Base-by-base conservation (phyloP, 73 alveolate species). In the Paraurostyla sp. region DNA sequence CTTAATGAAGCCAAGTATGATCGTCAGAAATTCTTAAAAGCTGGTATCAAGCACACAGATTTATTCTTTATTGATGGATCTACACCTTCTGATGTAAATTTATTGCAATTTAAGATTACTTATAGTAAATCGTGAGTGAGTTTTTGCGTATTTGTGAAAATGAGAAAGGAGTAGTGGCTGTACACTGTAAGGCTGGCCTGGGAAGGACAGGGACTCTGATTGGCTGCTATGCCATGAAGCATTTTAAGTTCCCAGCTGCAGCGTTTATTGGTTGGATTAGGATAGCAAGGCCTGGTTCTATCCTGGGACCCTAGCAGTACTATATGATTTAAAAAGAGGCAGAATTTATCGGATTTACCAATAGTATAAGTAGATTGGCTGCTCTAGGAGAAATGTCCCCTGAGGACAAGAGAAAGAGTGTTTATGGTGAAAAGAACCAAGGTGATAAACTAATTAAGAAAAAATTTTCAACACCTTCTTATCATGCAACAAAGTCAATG, bases 151-250 rank as follows among this genome's bases (percentile, higher is more conserved):
- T 96, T 20, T 40, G 85, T 36, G 97, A 94, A 32, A 60, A 90
- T 0, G 93, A 92, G 57, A 89, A 93, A 85, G 97, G 96, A 20
- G 99, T 93, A 22, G 86, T 94, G 22, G 99, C 99, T 15, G 97
- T 96, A 27, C 99, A 96, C 86, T 96, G 99, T 84, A 96, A 96
- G 80, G 99, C 99, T 27, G 99, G 99, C 0, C 89, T 96, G 16
- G 99, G 99, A 42, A 86, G 99, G 52, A 96, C 99, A 29, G 99
- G 99, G 0, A 96, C 99, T 27, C 83, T 96, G 59, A 96, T 96
- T 42, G 99, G 97, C 20, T 76, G 90, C 85, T 96, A 92, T 84
- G 99, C 98, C 0, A 96, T 96, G 96, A 96, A 92, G 73, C 92
- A 85, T 60, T 95, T 48, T 88, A 87, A 80, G 80, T 90, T 93